These are phyloP conservation scores for Trichaptum fuscoviolaceum DNA, from an alignment of 768 basidiomycete genomes.

Conservation along the genomic window DNA sequence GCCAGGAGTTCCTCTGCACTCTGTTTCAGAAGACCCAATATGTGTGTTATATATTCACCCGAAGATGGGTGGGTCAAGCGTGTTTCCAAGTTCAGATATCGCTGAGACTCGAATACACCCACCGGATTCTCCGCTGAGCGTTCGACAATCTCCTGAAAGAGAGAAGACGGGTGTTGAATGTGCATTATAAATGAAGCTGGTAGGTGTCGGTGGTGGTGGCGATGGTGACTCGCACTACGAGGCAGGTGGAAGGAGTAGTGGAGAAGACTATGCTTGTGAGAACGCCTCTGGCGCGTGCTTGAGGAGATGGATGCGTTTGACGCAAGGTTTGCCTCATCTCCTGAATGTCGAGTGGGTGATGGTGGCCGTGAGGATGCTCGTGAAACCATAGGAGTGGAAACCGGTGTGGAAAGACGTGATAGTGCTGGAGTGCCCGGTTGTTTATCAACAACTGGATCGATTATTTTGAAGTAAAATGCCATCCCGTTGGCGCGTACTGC, in stretches of 20 bases:
- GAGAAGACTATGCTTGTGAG: neutral
- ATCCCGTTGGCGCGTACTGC: slow-evolving; percentile 5
- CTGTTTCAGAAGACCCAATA: slow-evolving; percentile 39
- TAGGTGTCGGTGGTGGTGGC: neutral
- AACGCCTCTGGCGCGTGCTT: neutral
- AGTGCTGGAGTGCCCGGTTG: neutral
- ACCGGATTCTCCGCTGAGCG: slow-evolving; percentile 44
- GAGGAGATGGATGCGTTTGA: neutral
- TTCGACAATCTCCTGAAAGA: neutral
- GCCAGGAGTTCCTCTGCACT: slow-evolving; percentile 52
- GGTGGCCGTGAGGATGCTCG: neutral
- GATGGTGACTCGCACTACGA: neutral
- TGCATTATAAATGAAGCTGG: neutral
- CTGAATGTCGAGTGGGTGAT: neutral
- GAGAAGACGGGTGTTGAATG: neutral
- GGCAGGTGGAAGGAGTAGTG: neutral
- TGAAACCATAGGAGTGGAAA: neutral
- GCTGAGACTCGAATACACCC: slow-evolving; percentile 68
- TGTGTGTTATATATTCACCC: slow-evolving; percentile 36
- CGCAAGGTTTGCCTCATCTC: neutral
- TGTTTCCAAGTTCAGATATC: slow-evolving; percentile 63
- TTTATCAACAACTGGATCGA: neutral
- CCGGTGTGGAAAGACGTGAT: neutral
- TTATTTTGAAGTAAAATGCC: neutral
- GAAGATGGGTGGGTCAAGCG: slow-evolving; percentile 45